Conservation (phyloP, 495 filamentous ascomycete genomes). For the Sordaria brevicollis region DNA sequence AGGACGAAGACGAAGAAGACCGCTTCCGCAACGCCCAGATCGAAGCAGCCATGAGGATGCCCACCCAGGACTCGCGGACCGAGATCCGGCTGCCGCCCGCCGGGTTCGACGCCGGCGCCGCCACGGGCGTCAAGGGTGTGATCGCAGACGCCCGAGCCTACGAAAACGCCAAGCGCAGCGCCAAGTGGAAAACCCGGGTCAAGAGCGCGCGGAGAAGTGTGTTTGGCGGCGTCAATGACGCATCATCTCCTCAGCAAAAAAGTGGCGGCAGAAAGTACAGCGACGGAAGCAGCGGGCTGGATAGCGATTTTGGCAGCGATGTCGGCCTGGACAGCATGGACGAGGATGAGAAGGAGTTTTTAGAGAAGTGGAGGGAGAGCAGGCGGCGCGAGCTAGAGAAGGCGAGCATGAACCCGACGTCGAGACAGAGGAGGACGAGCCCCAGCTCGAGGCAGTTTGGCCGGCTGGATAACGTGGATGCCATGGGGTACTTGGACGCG, state of each 20-base stretch:
- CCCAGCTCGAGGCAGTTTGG: slow-evolving; percentile 71
- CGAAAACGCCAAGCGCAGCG: slow-evolving; percentile 63
- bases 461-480: slow-evolving; percentile 73
- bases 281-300: slow-evolving; percentile 29
- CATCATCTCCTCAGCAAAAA: background rate
- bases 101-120: slow-evolving; percentile 60
- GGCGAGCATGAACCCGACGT: slow-evolving; percentile 26
- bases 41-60: slow-evolving; percentile 48
- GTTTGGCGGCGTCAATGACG: slow-evolving; percentile 19
- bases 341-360: slow-evolving; percentile 66
- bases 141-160: slow-evolving; percentile 92
- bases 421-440: slow-evolving; percentile 48
- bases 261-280: background rate
- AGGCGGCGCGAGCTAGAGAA: slow-evolving; percentile 66
- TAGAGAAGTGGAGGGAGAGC: slow-evolving; percentile 71
- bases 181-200: slow-evolving; percentile 42
- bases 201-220: slow-evolving; percentile 34
- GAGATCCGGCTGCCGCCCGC: slow-evolving; percentile 46
- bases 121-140: slow-evolving; percentile 94
- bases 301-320: slow-evolving; percentile 40
- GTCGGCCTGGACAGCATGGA: slow-evolving; percentile 12
- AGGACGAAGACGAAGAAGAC: slow-evolving; percentile 41
- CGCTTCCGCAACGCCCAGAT: slow-evolving; percentile 47
- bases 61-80: slow-evolving; percentile 40
- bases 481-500: slow-evolving; percentile 83